Conservation (phyloP, 257 asterid genomes). For the Apocynum venetum region DNA sequence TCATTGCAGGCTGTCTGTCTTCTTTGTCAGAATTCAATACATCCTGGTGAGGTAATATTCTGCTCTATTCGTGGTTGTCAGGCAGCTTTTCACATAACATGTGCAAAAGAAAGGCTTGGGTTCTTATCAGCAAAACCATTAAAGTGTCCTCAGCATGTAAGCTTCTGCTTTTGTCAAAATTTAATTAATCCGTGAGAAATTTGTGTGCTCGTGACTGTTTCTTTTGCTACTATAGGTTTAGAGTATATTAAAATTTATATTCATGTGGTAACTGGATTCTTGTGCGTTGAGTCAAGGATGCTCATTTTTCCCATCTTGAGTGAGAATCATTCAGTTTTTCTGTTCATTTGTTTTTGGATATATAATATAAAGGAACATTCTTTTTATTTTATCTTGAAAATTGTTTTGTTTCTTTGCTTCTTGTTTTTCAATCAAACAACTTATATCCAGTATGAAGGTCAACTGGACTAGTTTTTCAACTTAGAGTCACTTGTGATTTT, state of each 20-base stretch:
- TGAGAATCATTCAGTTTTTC: neutral
- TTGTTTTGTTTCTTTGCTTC: constrained; percentile 1
- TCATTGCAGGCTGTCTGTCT: constrained; percentile 59
- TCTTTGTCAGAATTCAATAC: constrained; percentile 52
- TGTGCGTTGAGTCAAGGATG: neutral
- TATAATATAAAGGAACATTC: neutral
- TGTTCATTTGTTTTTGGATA: neutral
- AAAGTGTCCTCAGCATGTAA: constrained; percentile 95
- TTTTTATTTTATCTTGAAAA: neutral
- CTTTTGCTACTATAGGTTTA: neutral
- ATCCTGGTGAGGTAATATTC: constrained; percentile 42
- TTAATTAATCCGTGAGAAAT: neutral
- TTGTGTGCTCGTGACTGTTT: neutral
- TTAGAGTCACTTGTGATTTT: neutral
- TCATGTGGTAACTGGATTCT: neutral
- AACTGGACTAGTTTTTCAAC: neutral
- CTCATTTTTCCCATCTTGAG: neutral
- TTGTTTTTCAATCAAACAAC: neutral
- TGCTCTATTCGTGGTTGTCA: constrained; percentile 70
- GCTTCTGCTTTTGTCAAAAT: constrained; percentile 21
- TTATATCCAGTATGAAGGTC: neutral
- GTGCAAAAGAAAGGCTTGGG: constrained; percentile 49
- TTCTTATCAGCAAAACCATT: constrained; percentile 56
- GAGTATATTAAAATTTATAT: neutral
- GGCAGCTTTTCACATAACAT: constrained; percentile 53